These are phyloP conservation scores for Pholiota molesta DNA, from an alignment of 768 basidiomycete genomes.

Conservation along the genomic window DNA sequence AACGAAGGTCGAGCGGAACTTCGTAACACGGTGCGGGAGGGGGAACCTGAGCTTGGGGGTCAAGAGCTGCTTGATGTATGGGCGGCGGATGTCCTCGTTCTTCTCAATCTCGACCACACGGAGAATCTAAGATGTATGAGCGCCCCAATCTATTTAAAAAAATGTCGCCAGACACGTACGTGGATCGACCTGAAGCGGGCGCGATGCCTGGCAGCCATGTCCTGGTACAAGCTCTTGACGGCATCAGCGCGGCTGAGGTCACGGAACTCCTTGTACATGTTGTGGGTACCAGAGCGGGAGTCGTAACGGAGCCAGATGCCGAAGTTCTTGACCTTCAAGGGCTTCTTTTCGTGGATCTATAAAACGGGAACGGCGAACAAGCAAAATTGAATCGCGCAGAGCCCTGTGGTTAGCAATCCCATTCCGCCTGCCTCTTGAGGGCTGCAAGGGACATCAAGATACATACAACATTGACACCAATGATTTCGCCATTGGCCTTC, in stretches of 20 bases:
- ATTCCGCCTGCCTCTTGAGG: constrained; percentile 87
- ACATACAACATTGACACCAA: constrained; percentile 97
- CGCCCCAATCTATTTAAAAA: neutral
- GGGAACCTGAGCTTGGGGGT: constrained; percentile 94
- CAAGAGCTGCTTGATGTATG: constrained; percentile 97
- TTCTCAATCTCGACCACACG: constrained; percentile 97
- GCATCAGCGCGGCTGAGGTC: constrained; percentile 94
- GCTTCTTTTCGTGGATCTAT: constrained; percentile 98
- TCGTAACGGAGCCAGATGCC: constrained; percentile 99
- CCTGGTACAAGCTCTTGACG: constrained; percentile 97
- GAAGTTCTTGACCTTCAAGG: constrained; percentile 99
- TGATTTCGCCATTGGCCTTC: constrained; percentile 99
- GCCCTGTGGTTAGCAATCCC: constrained; percentile 55
- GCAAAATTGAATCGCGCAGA: constrained; percentile 26
- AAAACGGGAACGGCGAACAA: constrained; percentile 30
- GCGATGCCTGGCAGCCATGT: constrained; percentile 99
- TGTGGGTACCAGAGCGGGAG: constrained; percentile 99
- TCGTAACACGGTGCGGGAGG: constrained; percentile 85
- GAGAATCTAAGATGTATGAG: constrained; percentile 73
- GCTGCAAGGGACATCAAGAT: constrained; percentile 69
- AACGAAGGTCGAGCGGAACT: constrained; percentile 79
- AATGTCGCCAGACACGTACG: constrained; percentile 47
- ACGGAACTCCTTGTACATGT: constrained; percentile 99
- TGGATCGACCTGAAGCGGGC: constrained; percentile 99
- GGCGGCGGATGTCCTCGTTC: constrained; percentile 87